Conservation (phyloP, 768 basidiomycete species). For the Leccinum ochraceum region DNA sequence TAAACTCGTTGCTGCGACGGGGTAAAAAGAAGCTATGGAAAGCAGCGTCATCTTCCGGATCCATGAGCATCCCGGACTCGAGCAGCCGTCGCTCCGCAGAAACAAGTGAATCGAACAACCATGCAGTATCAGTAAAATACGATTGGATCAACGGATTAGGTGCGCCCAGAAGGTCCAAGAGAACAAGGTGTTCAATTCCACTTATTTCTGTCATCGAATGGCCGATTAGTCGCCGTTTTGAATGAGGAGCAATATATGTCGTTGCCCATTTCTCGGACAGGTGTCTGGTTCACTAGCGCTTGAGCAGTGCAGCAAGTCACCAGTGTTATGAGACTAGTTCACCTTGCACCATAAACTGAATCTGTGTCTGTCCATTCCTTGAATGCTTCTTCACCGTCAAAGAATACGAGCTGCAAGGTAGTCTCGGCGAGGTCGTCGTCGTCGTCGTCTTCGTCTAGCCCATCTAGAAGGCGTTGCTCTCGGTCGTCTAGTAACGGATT, state of each 20-base stretch:
- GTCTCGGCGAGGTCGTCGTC: conserved; percentile 80
- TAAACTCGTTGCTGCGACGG: conserved; percentile 39
- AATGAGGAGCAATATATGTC: conserved; percentile 62
- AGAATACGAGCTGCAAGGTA: conserved; percentile 90
- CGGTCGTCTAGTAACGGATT: conserved; percentile 69
- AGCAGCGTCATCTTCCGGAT: conserved; percentile 40
- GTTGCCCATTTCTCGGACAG: conserved; percentile 83
- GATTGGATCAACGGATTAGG: conserved; percentile 72
- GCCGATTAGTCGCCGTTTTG: conserved; percentile 57
- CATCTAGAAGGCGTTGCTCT: conserved; percentile 53
- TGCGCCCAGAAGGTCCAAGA: conserved; percentile 91
- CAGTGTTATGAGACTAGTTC: not conserved
- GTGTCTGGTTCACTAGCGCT: conserved; percentile 53
- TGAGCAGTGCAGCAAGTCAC: not conserved
- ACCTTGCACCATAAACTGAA: conserved; percentile 96
- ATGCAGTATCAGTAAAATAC: conserved; percentile 85
- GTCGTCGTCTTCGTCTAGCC: conserved; percentile 65
- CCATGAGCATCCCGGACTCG: conserved; percentile 59
- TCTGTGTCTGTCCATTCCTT: conserved; percentile 85
- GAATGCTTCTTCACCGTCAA: conserved; percentile 98
- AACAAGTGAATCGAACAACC: conserved; percentile 83
- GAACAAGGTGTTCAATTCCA: conserved; percentile 86
- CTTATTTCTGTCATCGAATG: conserved; percentile 62
- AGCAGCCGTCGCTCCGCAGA: conserved; percentile 73
- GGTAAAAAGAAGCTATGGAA: conserved; percentile 70